Evolutionary conservation across 306 rosid species (phyloP).

Genomic region (Adenanthera pavonina): DNA sequence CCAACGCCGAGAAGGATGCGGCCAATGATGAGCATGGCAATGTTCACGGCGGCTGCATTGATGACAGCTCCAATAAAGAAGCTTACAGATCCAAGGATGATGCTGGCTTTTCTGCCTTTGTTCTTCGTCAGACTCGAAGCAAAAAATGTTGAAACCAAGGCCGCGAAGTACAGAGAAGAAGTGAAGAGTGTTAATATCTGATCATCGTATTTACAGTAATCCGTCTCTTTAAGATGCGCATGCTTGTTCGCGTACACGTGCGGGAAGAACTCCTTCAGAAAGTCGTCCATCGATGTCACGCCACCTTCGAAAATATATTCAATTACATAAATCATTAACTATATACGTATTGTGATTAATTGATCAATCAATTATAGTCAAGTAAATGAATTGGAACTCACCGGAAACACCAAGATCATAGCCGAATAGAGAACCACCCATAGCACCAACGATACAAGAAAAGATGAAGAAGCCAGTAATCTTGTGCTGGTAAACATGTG

Average conservation of each 20-base stretch:
- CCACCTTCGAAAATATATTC: slow-evolving; percentile 59
- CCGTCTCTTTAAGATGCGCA: slow-evolving; percentile 68
- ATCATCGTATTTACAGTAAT: slow-evolving; percentile 86
- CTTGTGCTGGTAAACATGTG: slow-evolving; percentile 72
- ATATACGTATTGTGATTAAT: neutral
- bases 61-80: slow-evolving; percentile 49
- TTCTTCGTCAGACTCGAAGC: slow-evolving; percentile 62
- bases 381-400: slow-evolving; percentile 3
- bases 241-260: slow-evolving; percentile 72
- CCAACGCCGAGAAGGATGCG: slow-evolving; percentile 2
- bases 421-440: slow-evolving; percentile 90
- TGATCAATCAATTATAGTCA: neutral
- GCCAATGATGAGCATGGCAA: slow-evolving; percentile 10
- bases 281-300: slow-evolving; percentile 95
- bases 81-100: slow-evolving; percentile 64
- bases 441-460: slow-evolving; percentile 79
- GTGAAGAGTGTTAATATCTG: slow-evolving; percentile 55
- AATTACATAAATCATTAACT: neutral
- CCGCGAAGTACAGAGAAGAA: slow-evolving; percentile 3
- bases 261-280: slow-evolving; percentile 77
- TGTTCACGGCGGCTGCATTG: slow-evolving; percentile 3
- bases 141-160: neutral
- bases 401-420: slow-evolving; percentile 98
- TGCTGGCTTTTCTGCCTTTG: slow-evolving; percentile 66
- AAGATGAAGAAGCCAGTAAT: slow-evolving; percentile 67